These are phyloP conservation scores for Aspergillus leporis DNA, from an alignment of 495 filamentous ascomycete species.

Conservation along the genomic window DNA sequence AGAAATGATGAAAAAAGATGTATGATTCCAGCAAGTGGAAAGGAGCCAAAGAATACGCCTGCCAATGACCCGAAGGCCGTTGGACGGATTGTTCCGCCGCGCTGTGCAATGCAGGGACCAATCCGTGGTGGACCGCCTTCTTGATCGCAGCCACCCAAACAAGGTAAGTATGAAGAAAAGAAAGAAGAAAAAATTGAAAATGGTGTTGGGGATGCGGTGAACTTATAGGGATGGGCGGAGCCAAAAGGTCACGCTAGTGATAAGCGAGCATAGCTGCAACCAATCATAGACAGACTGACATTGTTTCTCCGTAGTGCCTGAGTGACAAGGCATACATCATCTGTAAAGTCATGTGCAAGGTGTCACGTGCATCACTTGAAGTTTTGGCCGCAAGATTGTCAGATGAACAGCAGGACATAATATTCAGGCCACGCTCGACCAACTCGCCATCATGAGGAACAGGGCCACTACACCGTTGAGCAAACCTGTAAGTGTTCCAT, in stretches of 20 bases:
- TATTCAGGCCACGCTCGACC: slow-evolving; percentile 12
- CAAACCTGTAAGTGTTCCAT: slow-evolving; percentile 37
- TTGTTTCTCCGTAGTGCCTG: slow-evolving; percentile 1
- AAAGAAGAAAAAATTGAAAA: slow-evolving; percentile 43
- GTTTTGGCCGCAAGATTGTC: slow-evolving; percentile 31
- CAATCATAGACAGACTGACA: slow-evolving; percentile 11
- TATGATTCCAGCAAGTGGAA: slow-evolving; percentile 32
- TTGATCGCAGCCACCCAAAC: slow-evolving; percentile 63
- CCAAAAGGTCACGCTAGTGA: slow-evolving; percentile 22
- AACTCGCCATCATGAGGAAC: slow-evolving; percentile 44
- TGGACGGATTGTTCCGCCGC: slow-evolving; percentile 66
- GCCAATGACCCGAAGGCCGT: slow-evolving; percentile 69
- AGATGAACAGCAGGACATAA: slow-evolving; percentile 10
- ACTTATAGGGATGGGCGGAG: slow-evolving; percentile 29
- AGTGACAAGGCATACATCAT: slow-evolving; percentile 13
- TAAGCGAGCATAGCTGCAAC: slow-evolving; percentile 31
- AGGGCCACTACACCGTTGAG: slow-evolving; percentile 47
- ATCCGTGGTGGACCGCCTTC: slow-evolving; percentile 58
- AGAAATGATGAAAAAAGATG: slow-evolving; percentile 59
- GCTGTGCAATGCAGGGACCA: slow-evolving; percentile 78
- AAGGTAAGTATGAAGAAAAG: slow-evolving; percentile 76
- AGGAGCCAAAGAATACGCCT: slow-evolving; percentile 73
- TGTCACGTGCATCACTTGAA: slow-evolving; percentile 38
- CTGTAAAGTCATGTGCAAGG: slow-evolving; percentile 6
- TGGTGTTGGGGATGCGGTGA: slow-evolving; percentile 7